Base-by-base conservation (phyloP, 73 alveolate genomes). In the Breviolum minutum region DNA sequence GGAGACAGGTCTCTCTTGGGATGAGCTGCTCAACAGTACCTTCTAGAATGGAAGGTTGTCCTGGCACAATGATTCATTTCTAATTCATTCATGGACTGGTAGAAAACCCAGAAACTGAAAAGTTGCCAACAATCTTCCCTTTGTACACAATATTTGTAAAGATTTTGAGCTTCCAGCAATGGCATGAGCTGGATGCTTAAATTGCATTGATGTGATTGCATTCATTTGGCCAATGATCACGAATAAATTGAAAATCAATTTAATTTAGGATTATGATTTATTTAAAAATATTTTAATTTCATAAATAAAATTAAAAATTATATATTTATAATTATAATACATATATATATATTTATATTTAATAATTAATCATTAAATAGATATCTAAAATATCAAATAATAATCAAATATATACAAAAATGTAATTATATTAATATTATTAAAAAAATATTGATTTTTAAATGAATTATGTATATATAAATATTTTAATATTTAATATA, bases 1-100 rank as follows among this genome's bases (percentile, higher is more conserved):
- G 32, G 93, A 83, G 26, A 19, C 93, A 8, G 74, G 93, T 62
- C 54, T 83, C 48, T 83, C 93, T n/a, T 83, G 93, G 93, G 93
- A 83, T 62, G 93, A 48, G 77, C 93, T 83, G 26, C 30, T 83
- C n/a, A 73, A 24, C 32, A 22, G 40, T 13, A 73, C 40, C 83
- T 73, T 73, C 32, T 73, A 24, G 32, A 40, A 40, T 14, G 77
- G 77, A 68, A 68, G n/a, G 77, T 17, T 17, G 77, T 68, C 77
- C 54, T 40, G 54, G 54, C 54, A 40, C 54, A 40, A 40, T 40
- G 54, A 40, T 40, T 40, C 54, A 40, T 40, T 40, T 40, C 54
- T 40, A 40, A 40, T 40, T 40, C 54, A 40, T 40, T 40, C 0
- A 40, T 40, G 54, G 3, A 40, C 54, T 40, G 54, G n/a, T n/a